A percentile compares a stretch with the other conserved stretches of the same genome.
These are phyloP conservation scores for Fraxinus greggii DNA, from an alignment of 305 asterid genomes.

Conservation along the genomic window DNA sequence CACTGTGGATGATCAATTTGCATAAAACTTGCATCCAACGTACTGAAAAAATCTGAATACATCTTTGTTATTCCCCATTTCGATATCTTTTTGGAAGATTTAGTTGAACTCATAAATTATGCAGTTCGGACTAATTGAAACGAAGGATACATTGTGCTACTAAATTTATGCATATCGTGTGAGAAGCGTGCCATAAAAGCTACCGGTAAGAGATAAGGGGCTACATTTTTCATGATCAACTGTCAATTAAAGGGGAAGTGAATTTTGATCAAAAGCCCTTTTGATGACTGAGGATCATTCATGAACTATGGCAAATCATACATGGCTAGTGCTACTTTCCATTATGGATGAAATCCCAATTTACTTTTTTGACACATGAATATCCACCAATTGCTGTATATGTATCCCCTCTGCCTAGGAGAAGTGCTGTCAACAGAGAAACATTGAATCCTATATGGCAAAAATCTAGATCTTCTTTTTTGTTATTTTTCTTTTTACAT, in stretches of 20 bases:
- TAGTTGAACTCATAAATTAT: background rate
- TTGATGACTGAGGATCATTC: background rate
- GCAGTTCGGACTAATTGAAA: background rate
- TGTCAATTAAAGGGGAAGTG: background rate
- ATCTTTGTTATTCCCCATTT: background rate
- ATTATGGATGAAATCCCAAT: background rate
- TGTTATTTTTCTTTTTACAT: constrained; percentile 7
- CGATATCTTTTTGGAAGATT: background rate
- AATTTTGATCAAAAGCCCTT: background rate
- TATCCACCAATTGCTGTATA: background rate
- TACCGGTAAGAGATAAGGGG: background rate
- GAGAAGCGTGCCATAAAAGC: background rate
- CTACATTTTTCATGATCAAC: constrained; percentile 1
- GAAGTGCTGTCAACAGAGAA: background rate
- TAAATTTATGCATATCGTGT: background rate
- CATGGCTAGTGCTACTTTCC: background rate
- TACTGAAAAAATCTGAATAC: background rate
- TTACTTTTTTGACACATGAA: background rate
- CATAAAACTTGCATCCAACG: background rate
- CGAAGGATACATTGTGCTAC: background rate
- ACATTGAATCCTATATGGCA: background rate
- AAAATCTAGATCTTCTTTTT: background rate
- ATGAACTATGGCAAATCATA: background rate
- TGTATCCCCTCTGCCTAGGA: background rate
- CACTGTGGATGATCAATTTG: background rate